These are phyloP conservation scores for Hanseniaspora pseudoguilliermondii DNA, from an alignment of 805 yeast genomes.

Conservation along the genomic window DNA sequence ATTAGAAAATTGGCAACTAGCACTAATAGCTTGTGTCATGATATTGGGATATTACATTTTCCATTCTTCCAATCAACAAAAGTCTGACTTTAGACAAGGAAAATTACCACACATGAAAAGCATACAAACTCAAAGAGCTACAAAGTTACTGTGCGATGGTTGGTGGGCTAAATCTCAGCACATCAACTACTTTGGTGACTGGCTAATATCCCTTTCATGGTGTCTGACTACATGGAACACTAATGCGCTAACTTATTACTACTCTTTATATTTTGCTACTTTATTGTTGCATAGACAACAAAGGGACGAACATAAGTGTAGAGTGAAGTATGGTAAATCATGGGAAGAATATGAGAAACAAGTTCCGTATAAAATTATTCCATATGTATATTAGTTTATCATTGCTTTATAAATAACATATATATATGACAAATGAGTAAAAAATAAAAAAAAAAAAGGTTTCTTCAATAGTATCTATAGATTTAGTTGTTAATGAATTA, in stretches of 20 bases:
- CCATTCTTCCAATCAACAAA: slow-evolving; percentile 73
- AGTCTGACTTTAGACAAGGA: slow-evolving; percentile 71
- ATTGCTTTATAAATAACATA: background rate
- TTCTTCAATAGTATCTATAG: background rate
- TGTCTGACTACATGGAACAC: slow-evolving; percentile 76
- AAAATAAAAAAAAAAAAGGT: background rate
- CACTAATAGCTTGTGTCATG: slow-evolving; percentile 37
- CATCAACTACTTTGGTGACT: slow-evolving; percentile 89
- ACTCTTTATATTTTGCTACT: slow-evolving; percentile 67
- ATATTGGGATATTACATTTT: slow-evolving; percentile 65
- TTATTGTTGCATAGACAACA: slow-evolving; percentile 76
- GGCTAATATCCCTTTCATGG: slow-evolving; percentile 86
- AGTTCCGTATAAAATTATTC: slow-evolving; percentile 86
- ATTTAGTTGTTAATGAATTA: background rate
- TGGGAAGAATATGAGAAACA: slow-evolving; percentile 71
- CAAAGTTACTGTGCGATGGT: slow-evolving; percentile 72
- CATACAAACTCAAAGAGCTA: slow-evolving; percentile 62
- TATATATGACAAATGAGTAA: background rate
- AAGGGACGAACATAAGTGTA: slow-evolving; percentile 87
- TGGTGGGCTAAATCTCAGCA: slow-evolving; percentile 96
- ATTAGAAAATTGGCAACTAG: slow-evolving; percentile 33
- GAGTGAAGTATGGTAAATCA: slow-evolving; percentile 66
- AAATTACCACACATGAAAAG: slow-evolving; percentile 54
- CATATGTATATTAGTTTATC: slow-evolving; percentile 54
- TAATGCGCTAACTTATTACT: slow-evolving; percentile 78